These are phyloP conservation scores for Tricharina praecox DNA, from an alignment of 495 filamentous ascomycete genomes.

Conservation along the genomic window DNA sequence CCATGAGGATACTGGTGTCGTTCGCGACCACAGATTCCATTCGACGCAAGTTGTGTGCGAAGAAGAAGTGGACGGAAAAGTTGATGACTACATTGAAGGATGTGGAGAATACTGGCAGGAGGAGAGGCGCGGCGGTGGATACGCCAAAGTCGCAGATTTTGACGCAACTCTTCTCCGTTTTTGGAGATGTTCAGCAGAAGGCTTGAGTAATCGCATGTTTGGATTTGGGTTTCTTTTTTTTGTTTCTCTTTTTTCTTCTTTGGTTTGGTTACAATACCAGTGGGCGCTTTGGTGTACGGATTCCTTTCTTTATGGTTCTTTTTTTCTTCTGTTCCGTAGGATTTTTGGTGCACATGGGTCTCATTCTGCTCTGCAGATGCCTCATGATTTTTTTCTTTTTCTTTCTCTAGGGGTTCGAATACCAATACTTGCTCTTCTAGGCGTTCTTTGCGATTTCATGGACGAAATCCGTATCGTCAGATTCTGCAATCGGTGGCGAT, in stretches of 20 bases:
- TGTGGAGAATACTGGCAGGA: constrained; percentile 6
- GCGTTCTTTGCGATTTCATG: too few species aligned
- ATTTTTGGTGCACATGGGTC: too few species aligned
- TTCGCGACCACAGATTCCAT: constrained; percentile 8
- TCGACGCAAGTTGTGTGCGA: constrained; percentile 9
- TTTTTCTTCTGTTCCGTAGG: too few species aligned
- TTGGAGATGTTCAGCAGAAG: neutral
- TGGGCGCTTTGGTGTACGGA: neutral
- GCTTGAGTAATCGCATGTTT: neutral
- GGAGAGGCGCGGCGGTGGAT: constrained; percentile 7
- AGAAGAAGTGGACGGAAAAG: constrained; percentile 23
- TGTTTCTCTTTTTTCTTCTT: neutral
- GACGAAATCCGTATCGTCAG: too few species aligned
- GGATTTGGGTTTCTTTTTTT: neutral
- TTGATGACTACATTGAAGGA: constrained; percentile 8
- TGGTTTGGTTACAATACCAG: too few species aligned
- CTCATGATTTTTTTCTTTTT: too few species aligned
- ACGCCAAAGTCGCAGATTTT: neutral
- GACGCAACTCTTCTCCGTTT: neutral
- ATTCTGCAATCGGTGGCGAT: too few species aligned
- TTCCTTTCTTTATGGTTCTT: neutral
- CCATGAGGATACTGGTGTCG: constrained; percentile 10
- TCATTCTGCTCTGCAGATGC: too few species aligned
- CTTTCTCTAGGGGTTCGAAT: too few species aligned
- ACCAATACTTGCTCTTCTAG: too few species aligned